Evolutionary conservation across 768 basidiomycete species (phyloP).

Genomic region (Heimioporus sp.): DNA sequence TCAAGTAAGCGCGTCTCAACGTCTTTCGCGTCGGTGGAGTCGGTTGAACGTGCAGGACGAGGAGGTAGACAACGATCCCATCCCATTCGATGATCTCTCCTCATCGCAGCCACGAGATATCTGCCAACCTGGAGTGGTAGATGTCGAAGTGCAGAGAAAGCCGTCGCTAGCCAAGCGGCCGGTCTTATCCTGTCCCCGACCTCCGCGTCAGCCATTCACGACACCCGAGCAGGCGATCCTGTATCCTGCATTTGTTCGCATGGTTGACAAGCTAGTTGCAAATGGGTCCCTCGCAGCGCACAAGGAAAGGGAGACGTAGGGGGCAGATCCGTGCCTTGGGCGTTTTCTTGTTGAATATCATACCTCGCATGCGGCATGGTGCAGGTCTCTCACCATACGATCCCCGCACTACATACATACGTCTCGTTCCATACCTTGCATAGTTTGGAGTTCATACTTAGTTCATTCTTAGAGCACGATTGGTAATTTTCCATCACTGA

Average conservation of each 20-base stretch:
- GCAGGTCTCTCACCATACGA: background rate
- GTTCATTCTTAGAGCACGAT: too few species aligned
- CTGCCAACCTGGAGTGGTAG: background rate
- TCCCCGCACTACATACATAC: background rate
- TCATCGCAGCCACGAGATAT: background rate
- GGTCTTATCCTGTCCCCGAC: constrained; percentile 25
- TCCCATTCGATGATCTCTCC: constrained; percentile 25
- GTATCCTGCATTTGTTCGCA: constrained; percentile 20
- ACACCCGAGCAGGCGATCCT: constrained; percentile 18
- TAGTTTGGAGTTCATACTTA: too few species aligned
- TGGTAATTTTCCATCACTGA: too few species aligned
- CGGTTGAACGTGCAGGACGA: constrained; percentile 24
- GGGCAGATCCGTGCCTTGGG: too few species aligned
- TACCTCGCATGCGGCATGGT: background rate
- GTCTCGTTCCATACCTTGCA: too few species aligned
- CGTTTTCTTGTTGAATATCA: too few species aligned
- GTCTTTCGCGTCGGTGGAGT: constrained; percentile 32
- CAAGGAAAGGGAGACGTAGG: background rate
- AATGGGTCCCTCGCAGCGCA: constrained; percentile 14
- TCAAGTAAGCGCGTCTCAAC: constrained; percentile 12
- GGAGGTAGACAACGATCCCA: constrained; percentile 11
- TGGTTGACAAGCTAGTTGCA: constrained; percentile 20
- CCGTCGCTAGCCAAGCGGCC: background rate
- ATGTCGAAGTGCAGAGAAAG: constrained; percentile 15
- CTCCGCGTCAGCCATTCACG: constrained; percentile 14